Evolutionary conservation across 345 rosid species (phyloP), one percentile per base, ranked within the genome.

Genomic region (Eucalyptus erythrocorys): DNA sequence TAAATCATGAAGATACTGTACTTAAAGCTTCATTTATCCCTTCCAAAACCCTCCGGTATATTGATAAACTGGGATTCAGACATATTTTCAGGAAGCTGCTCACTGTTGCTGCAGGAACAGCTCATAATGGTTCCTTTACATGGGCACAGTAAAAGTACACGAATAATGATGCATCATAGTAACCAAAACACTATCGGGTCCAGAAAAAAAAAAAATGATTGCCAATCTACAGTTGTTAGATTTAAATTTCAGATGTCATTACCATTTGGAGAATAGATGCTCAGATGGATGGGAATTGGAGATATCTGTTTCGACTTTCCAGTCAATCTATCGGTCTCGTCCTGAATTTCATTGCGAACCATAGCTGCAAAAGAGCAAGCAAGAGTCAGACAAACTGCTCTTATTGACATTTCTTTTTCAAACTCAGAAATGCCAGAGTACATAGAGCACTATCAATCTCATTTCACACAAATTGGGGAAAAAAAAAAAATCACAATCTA

Each of bases 301-400:
- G 95, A 94, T 87, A 94, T 94, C 81, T 94, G 95, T 86, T 92
- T 94, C 48, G 94, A 79, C 88, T 90, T 94, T 87, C 97, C 96
- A 79, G 94, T 95, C 87, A 93, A 48, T 89, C 93, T 93, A 68
- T 95, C 95, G 42, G 96, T 95, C 92, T 94, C 96, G 37, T 94
- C 95, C 89, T 94, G 94, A 90, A 95, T 94, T 93, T 94, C 97
- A 85, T 94, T 89, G 45, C 94, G 93, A 87, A 94, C 96, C 88
- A 89, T 13, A 48, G 94, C 96, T 95, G 92, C 93, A 90, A 19
- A 89, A 79, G 53, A 48, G 86, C 19, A 79, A 55, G 22, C 88
- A 50, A 66, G 27, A 45, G n/a, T 87, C 48, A 76, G 47, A 76
- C 86, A 64, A 71, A 37, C 47, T 71, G 81, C 81, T 71, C 81